These are phyloP conservation scores for Pharus latifolius DNA, from an alignment of 176 grass and related monocot genomes.

Conservation along the genomic window DNA sequence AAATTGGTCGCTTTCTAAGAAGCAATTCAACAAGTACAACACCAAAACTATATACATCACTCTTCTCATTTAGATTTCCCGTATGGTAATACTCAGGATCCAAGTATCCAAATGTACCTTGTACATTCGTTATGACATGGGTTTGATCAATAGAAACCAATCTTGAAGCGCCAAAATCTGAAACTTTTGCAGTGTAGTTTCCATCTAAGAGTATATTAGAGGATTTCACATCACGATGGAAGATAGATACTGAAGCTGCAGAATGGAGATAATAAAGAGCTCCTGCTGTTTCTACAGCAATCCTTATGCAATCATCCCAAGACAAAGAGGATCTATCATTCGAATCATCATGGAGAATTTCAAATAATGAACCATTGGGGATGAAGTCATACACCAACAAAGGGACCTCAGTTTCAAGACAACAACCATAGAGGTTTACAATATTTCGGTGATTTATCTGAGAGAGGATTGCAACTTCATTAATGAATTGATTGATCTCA, in stretches of 20 bases:
- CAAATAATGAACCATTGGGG: slow-evolving; percentile 3
- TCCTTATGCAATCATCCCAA: not conserved
- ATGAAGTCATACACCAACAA: slow-evolving; percentile 11
- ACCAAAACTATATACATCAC: slow-evolving; percentile 22
- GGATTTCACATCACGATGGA: slow-evolving; percentile 21
- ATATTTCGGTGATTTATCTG: not conserved
- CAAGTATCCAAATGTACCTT: slow-evolving; percentile 18
- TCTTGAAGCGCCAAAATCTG: slow-evolving; percentile 25
- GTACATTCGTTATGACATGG: slow-evolving; percentile 1
- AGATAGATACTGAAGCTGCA: not conserved
- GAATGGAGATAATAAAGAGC: not conserved
- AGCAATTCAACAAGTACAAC: slow-evolving; percentile 1
- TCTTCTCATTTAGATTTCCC: slow-evolving; percentile 6
- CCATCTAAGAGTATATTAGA: not conserved
- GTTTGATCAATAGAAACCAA: slow-evolving; percentile 10
- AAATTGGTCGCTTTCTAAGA: not conserved
- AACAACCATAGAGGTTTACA: not conserved
- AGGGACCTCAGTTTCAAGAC: not conserved
- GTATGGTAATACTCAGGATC: slow-evolving; percentile 16
- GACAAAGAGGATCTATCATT: not conserved
- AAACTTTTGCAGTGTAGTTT: slow-evolving; percentile 6
- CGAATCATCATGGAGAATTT: not conserved
- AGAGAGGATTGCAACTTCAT: not conserved
- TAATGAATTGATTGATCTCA: not conserved
- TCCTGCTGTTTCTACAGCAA: not conserved